Base-by-base conservation (phyloP, 441 rosid species). In the Mallotus repandus region DNA sequence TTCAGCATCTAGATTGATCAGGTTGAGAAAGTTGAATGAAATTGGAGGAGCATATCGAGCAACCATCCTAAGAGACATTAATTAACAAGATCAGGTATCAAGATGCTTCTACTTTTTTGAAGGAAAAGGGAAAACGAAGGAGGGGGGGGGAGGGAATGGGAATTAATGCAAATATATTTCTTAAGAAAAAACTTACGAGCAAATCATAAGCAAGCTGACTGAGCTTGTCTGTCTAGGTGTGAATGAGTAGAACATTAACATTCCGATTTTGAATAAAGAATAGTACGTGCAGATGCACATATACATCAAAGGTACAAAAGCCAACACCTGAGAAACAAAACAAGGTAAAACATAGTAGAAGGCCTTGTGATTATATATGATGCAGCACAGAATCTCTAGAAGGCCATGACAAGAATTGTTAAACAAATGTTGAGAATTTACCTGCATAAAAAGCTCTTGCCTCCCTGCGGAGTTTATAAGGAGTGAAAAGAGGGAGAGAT, bases 11-110 rank as follows among this genome's bases (percentile, higher is more conserved):
- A 89, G 93, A 82, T 85, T 85, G 78, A 94, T 94, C 73, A 96
- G 98, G 83, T 92, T 91, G 72, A 96, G 96, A 82, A 93, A 92
- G 80, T 96, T 96, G 87, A 92, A 96, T 14, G 98, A 92, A 81
- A 96, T 84, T 73, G 98, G 95, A 46, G 99, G 92, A 14, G 98
- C 98, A 81, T 96, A 94, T 78, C 98, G 95, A 81, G 98, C 99
- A 84, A 96, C 88, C 98, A 94, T 96, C 90, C 99, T 96, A 75
- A 56, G 21, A 82, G 56, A 62, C 52, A 72, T 50, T 5, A 58
- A 74, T 58, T 32, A 49, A 77, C 25, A 63, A 72, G 64, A 75
- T 65, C 70, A 70, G 75, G 54, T 66, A 79, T 73, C 62, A 72
- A 52, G 18, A 70, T 54, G 38, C 15, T 63, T 56, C 14, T 41